A percentile compares a stretch with the other conserved stretches of the same genome.
phyloP scores from a whole-genome alignment of 192 early-diverging fungal species.

The Chytriomyces confervae region DNA sequence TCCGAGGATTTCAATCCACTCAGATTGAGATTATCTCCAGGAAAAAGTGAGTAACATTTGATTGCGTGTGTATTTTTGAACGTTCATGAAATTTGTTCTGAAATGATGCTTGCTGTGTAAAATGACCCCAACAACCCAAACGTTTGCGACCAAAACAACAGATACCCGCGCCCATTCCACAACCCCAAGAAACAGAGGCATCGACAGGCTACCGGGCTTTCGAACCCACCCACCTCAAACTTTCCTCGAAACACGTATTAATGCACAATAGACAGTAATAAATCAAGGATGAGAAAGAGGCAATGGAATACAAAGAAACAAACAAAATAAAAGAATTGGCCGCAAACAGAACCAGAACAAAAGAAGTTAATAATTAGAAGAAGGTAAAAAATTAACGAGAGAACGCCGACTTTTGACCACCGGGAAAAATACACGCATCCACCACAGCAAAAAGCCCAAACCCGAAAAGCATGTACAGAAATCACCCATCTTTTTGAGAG shows the following conservation, averaged over 20 bases:
- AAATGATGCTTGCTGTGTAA: too few relatives aligned
- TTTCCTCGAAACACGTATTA: neutral
- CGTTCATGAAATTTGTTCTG: neutral
- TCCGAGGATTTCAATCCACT: too few relatives aligned
- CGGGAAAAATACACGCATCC: neutral
- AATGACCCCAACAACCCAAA: too few relatives aligned
- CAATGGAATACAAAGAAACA: constrained; percentile 1
- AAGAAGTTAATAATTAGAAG: constrained; percentile 2
- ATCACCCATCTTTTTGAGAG: neutral
- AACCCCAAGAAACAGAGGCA: neutral
- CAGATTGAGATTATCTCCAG: too few relatives aligned
- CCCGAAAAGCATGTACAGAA: neutral
- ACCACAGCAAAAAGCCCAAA: neutral
- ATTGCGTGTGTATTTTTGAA: neutral
- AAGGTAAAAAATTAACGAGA: neutral
- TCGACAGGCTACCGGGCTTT: neutral
- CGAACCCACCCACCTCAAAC: neutral
- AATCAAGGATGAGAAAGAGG: neutral
- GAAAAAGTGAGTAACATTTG: neutral
- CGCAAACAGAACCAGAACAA: constrained; percentile 2
- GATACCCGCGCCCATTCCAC: neutral
- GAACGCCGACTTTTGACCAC: neutral
- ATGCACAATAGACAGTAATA: neutral
- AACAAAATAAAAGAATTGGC: constrained; percentile 14
- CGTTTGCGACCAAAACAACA: constrained; percentile 1